Conservation (phyloP, 2,329 filamentous ascomycete species). For the Xylaria arbuscula region DNA sequence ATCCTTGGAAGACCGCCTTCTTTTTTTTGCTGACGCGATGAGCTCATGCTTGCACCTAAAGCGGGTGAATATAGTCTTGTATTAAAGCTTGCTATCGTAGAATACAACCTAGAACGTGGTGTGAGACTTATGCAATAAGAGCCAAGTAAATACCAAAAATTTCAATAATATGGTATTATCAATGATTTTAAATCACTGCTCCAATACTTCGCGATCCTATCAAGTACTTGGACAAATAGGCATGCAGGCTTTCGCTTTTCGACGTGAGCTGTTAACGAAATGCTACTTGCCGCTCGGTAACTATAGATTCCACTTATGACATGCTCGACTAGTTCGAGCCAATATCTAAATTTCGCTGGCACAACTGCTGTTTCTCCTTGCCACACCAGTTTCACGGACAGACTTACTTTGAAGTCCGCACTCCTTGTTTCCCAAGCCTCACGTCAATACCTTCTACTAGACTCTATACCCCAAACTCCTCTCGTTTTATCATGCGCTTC, state of each 20-base stretch:
- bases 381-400: conserved; percentile 6
- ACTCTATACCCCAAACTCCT: conserved; percentile 7
- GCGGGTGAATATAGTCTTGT: no score
- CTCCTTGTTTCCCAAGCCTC: conserved; percentile 5
- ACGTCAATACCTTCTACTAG: conserved; percentile 1
- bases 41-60: no score
- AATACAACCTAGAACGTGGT: no score
- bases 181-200: no score
- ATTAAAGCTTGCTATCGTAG: no score
- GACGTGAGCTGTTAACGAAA: conserved; percentile 3
- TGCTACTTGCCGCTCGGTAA: background rate
- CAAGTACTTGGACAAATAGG: conserved; percentile 1
- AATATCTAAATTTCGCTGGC: no score
- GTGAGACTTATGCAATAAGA: no score
- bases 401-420: conserved; percentile 7
- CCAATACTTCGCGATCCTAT: no score
- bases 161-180: no score
- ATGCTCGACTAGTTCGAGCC: background rate
- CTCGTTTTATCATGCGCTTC: conserved; percentile 13
- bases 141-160: no score
- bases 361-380: conserved; percentile 2
- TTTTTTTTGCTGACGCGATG: no score
- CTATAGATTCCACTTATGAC: background rate
- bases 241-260: background rate
- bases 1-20: no score